Conservation (phyloP, 148 eudicot species). For the Rhododendron griersonianum region DNA sequence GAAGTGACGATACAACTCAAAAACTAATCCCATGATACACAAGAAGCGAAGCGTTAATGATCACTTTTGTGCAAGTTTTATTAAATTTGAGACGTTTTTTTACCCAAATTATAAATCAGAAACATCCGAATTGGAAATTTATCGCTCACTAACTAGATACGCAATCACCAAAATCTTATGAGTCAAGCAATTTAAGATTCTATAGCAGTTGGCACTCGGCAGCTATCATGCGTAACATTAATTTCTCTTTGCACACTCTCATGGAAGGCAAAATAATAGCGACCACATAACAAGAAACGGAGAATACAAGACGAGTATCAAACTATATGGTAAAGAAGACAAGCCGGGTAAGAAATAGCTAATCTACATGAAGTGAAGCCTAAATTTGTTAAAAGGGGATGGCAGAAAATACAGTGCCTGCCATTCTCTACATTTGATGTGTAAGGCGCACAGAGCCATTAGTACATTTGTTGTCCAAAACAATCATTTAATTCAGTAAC, state of each 20-base stretch:
- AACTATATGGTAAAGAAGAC: not conserved
- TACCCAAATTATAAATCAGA: not conserved
- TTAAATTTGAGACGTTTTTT: not conserved
- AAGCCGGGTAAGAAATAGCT: not conserved
- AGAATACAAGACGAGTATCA: not conserved
- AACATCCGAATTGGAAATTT: not conserved
- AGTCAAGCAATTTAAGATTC: not conserved
- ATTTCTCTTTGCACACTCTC: not conserved
- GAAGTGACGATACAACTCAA: not conserved
- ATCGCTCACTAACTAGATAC: not conserved
- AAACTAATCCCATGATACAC: not conserved
- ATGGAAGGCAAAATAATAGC: not conserved
- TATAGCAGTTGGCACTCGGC: not conserved
- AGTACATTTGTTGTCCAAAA: not conserved
- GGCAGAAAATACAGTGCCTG: not conserved
- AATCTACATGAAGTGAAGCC: not conserved
- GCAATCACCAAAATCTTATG: not conserved
- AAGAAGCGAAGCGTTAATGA: not conserved
- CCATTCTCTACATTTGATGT: not conserved
- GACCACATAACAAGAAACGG: not conserved
- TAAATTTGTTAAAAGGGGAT: not conserved
- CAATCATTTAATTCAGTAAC: not conserved
- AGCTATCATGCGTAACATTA: not conserved
- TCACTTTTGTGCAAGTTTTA: not conserved
- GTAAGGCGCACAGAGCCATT: not conserved